These are phyloP conservation scores for Pyrenula massariospora DNA, from an alignment of 495 filamentous ascomycete species.

Conservation along the genomic window DNA sequence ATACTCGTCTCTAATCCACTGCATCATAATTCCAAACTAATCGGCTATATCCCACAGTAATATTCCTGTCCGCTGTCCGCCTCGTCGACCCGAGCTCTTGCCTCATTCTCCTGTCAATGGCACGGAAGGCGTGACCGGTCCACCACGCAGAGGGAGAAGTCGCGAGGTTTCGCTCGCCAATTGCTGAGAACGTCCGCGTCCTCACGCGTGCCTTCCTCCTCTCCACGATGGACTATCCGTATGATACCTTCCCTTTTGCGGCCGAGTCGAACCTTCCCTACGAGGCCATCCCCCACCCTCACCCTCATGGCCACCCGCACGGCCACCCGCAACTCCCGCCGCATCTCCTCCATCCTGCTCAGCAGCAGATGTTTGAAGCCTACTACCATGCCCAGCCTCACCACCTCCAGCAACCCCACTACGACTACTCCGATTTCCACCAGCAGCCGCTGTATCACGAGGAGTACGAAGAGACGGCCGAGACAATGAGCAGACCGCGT, in stretches of 20 bases:
- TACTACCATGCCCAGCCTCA: background rate
- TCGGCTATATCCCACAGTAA: too few relatives aligned
- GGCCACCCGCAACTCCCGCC: too few relatives aligned
- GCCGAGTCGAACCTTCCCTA: background rate
- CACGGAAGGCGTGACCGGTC: background rate
- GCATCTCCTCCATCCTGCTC: background rate
- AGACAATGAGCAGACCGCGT: slow-evolving; percentile 47
- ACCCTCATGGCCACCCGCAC: background rate
- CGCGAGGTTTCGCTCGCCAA: too few relatives aligned
- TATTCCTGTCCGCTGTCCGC: too few relatives aligned
- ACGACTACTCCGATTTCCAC: slow-evolving; percentile 36
- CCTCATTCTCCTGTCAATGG: background rate
- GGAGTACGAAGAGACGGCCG: slow-evolving; percentile 37
- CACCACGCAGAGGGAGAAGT: too few relatives aligned
- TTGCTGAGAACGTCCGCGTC: too few relatives aligned
- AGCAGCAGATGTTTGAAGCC: background rate
- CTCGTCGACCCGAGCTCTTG: background rate
- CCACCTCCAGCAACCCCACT: slow-evolving; percentile 7
- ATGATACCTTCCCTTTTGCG: background rate
- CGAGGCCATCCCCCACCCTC: background rate
- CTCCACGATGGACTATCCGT: background rate
- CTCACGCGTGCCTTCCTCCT: background rate
- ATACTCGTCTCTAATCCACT: too few relatives aligned
- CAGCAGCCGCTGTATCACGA: slow-evolving; percentile 31
- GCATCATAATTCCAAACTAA: too few relatives aligned